phyloP scores from a whole-genome alignment of 2,329 filamentous ascomycete genomes.

The Monilinia vaccinii-corymbosi region DNA sequence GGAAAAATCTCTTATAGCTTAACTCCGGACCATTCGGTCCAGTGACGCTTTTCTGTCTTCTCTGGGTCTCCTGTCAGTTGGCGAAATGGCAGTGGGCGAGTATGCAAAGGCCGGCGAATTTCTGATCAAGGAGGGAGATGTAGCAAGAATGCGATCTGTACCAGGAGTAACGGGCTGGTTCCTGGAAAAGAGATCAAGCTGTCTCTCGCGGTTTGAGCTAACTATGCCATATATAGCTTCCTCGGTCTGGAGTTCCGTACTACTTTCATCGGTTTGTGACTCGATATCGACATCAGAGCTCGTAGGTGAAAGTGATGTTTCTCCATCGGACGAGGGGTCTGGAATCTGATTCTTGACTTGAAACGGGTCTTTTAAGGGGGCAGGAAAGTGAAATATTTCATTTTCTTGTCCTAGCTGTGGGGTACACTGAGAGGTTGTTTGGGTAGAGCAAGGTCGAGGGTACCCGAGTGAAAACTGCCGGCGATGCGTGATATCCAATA shows the following conservation, averaged over 20 bases:
- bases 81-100: slow-evolving; percentile 5
- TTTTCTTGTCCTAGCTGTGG: slow-evolving; percentile 9
- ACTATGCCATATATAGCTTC: background rate
- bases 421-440: slow-evolving; percentile 15
- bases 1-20: slow-evolving; percentile 16
- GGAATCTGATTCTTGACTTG: slow-evolving; percentile 15
- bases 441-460: slow-evolving; percentile 12
- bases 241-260: slow-evolving; percentile 17
- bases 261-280: slow-evolving; percentile 27
- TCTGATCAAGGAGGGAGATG: slow-evolving; percentile 16
- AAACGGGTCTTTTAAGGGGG: slow-evolving; percentile 5
- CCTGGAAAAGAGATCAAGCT: slow-evolving; percentile 24
- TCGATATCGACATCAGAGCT: slow-evolving; percentile 26
- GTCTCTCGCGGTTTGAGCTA: background rate
- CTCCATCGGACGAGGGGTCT: slow-evolving; percentile 24
- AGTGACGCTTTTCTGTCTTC: background rate
- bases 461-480: slow-evolving; percentile 11
- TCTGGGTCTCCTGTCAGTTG: background rate
- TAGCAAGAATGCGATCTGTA: slow-evolving; percentile 26
- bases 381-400: slow-evolving; percentile 13
- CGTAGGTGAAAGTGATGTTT: slow-evolving; percentile 22
- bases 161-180: slow-evolving; percentile 24
- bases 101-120: slow-evolving; percentile 8
- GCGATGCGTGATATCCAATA: slow-evolving; percentile 14
- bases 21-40: slow-evolving; percentile 18